phyloP scores from a whole-genome alignment of 106 monocot genomes.

The Dendrobium chrysotoxum region DNA sequence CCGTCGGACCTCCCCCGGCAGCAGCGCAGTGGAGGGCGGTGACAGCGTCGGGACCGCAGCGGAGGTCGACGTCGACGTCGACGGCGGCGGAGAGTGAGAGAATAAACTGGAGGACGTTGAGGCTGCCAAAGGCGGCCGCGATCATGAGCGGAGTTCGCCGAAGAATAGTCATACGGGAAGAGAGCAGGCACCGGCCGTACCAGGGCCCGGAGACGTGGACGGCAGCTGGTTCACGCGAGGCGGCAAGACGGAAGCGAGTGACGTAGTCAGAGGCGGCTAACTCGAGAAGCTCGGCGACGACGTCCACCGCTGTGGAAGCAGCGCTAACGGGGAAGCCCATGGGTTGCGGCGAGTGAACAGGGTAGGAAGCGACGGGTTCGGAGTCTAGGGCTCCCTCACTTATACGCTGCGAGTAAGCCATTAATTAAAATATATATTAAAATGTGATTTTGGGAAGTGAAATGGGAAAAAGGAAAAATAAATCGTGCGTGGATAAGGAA shows the following conservation, averaged over 20 bases:
- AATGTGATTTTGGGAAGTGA: background rate
- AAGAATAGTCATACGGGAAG: constrained; percentile 23
- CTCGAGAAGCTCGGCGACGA: constrained; percentile 10
- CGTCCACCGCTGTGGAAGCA: background rate
- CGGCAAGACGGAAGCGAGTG: background rate
- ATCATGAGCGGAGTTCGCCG: constrained; percentile 41
- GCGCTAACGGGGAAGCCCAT: background rate
- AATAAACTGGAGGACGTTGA: constrained; percentile 27
- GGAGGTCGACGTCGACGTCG: constrained; percentile 3
- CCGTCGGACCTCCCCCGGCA: constrained; percentile 18
- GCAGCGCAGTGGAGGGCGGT: constrained; percentile 51
- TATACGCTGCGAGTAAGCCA: background rate
- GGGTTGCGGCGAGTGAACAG: background rate
- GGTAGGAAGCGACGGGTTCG: background rate
- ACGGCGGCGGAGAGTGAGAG: constrained; percentile 41
- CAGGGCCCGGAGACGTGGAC: constrained; percentile 28
- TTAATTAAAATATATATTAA: background rate
- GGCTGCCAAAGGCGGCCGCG: constrained; percentile 42
- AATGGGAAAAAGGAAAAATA: background rate
- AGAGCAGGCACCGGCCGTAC: constrained; percentile 29
- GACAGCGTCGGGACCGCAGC: constrained; percentile 19
- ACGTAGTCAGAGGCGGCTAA: constrained; percentile 1
- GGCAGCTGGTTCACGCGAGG: background rate
- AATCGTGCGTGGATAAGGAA: background rate
- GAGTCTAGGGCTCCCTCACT: background rate